Evolutionary conservation across 768 basidiomycete genomes (phyloP).

Genomic region (Auricularia sp.): DNA sequence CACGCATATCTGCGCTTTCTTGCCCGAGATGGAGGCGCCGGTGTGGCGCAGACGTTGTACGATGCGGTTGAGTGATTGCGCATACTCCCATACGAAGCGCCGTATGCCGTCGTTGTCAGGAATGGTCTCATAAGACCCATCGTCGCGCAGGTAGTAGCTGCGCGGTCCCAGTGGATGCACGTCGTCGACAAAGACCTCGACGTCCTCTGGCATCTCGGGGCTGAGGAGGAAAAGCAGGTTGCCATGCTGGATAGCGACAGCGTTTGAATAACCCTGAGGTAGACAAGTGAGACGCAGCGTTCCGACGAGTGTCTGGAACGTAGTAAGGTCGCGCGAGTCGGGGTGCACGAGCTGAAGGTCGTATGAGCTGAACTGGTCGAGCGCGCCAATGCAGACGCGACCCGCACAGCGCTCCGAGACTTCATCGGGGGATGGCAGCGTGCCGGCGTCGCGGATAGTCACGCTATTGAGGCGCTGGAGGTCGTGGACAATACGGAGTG

Average conservation of each 20-base stretch:
- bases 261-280: slow-evolving; percentile 35
- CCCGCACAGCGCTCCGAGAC: background rate
- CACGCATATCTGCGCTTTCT: slow-evolving; percentile 24
- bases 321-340: slow-evolving; percentile 28
- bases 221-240: slow-evolving; percentile 29
- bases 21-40: slow-evolving; percentile 29
- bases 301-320: slow-evolving; percentile 31
- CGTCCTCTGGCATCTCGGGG: slow-evolving; percentile 30
- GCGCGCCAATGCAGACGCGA: slow-evolving; percentile 15
- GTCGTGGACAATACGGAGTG: slow-evolving; percentile 26
- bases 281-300: slow-evolving; percentile 21
- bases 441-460: slow-evolving; percentile 18
- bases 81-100: slow-evolving; percentile 31
- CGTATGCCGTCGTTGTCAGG: slow-evolving; percentile 27
- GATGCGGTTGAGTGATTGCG: slow-evolving; percentile 27
- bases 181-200: slow-evolving; percentile 32
- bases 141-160: slow-evolving; percentile 17
- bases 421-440: background rate
- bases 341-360: slow-evolving; percentile 23
- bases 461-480: slow-evolving; percentile 28
- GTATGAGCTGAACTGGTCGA: slow-evolving; percentile 12
- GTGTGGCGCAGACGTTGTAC: slow-evolving; percentile 28
- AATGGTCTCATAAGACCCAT: slow-evolving; percentile 26
- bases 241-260: slow-evolving; percentile 30
- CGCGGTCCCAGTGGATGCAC: slow-evolving; percentile 25